Base-by-base conservation (phyloP, 2,329 filamentous ascomycete genomes). In the Arthrobotrys megalospora region DNA sequence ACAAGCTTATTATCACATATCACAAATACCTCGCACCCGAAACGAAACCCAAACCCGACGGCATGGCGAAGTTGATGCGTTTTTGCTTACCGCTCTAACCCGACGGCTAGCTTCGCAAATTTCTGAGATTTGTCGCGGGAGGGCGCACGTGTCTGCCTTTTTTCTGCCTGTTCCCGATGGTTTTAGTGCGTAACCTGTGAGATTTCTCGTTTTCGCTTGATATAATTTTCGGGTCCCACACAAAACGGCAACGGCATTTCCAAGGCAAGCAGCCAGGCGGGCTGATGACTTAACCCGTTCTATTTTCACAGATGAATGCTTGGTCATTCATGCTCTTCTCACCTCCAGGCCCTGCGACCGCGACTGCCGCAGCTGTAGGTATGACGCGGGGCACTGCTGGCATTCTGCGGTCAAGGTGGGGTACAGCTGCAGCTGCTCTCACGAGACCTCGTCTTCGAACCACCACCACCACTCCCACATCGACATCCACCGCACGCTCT, bases 311-410 rank as follows among this genome's bases (percentile, higher is more conserved):
- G 32, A 70, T 71, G 58, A 71, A 62, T 77, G 73, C 73, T 77
- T 77, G 73, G 73, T 77, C 73, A 77, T 70, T 68, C 72, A 69
- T 76, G 72, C 72, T 60, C 55, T 28, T 60, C 55, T 60, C 66
- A 55, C 53, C 53, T 47, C 34, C 66, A 69, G 50, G 50, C 50
- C 50, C 50, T 55, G 55, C 55, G 36, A 45, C 63, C 60, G 48
- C 66, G 19, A n/a, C 47, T 45, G 48, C 72, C 50, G 64, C 45
- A 32, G 53, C 72, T 47, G 66, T 48, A 47, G 41, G 72, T 68
- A 64, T 76, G 69, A 77, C 73, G 65, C 73, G 73, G 73, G 73
- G 73, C 73, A 63, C 73, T 71, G 73, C 73, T 71, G 60, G 38
- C 70, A 32, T 64, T 65, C 64, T 76, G 64, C 64, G 72, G 65